Evolutionary conservation across 805 yeast genomes (phyloP).

Genomic region (Candida nanaspora): DNA sequence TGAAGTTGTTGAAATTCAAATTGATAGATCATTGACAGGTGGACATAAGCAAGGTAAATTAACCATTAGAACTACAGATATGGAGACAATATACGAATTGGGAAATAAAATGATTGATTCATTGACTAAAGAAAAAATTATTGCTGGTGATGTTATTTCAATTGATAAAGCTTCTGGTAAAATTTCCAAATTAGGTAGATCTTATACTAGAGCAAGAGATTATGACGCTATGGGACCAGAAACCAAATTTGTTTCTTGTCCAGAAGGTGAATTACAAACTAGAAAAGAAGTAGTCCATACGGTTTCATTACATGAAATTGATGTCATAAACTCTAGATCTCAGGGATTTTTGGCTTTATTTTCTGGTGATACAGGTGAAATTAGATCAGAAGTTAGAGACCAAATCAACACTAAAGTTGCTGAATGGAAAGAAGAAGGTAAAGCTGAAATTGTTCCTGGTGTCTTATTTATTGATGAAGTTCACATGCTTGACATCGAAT

Average conservation of each 20-base stretch:
- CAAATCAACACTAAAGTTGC: slow-evolving; percentile 96
- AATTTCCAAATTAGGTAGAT: slow-evolving; percentile 89
- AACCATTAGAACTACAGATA: slow-evolving; percentile 94
- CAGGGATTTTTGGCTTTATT: slow-evolving; percentile 96
- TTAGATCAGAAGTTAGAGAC: slow-evolving; percentile 88
- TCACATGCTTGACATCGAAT: slow-evolving; percentile 96
- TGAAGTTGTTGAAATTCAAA: slow-evolving; percentile 95
- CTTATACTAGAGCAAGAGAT: slow-evolving; percentile 93
- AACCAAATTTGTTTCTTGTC: slow-evolving; percentile 94
- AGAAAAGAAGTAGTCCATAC: slow-evolving; percentile 95
- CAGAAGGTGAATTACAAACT: slow-evolving; percentile 97
- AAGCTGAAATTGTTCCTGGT: slow-evolving; percentile 97
- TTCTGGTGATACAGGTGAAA: slow-evolving; percentile 97
- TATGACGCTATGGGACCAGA: slow-evolving; percentile 99
- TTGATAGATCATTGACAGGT: slow-evolving; percentile 89
- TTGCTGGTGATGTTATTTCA: slow-evolving; percentile 95
- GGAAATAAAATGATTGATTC: slow-evolving; percentile 94
- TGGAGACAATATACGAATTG: slow-evolving; percentile 96
- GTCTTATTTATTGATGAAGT: slow-evolving; percentile 97
- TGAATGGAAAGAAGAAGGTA: slow-evolving; percentile 98
- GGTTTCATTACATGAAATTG: slow-evolving; percentile 96
- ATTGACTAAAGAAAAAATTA: slow-evolving; percentile 85
- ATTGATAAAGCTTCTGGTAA: slow-evolving; percentile 95
- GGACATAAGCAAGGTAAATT: slow-evolving; percentile 98
- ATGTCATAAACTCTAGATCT: slow-evolving; percentile 93